These are phyloP conservation scores for Pisolithus microcarpus DNA, from an alignment of 768 basidiomycete species.

Conservation along the genomic window DNA sequence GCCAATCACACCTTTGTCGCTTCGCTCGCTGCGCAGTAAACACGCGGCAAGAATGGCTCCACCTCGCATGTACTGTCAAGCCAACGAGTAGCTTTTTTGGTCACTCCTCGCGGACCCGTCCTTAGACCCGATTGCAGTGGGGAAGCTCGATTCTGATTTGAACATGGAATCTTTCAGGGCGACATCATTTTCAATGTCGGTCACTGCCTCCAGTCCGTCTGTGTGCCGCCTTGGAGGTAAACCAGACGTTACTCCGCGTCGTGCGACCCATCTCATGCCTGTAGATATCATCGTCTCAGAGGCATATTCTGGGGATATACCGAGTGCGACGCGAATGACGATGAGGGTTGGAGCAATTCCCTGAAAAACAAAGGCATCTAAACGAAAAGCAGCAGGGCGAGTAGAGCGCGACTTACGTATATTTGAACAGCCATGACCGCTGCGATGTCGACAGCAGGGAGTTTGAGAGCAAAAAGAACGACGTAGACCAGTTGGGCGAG, in stretches of 20 bases:
- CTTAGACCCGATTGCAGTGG: neutral
- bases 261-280: constrained; percentile 17
- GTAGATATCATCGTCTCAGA: constrained; percentile 14
- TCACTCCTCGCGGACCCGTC: neutral
- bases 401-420: constrained; percentile 25
- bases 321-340: constrained; percentile 29
- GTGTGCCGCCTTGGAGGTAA: constrained; percentile 17
- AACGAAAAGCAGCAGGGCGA: no score
- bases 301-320: constrained; percentile 21
- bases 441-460: constrained; percentile 30
- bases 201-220: constrained; percentile 9
- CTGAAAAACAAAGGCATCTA: constrained; percentile 8
- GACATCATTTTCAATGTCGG: constrained; percentile 13
- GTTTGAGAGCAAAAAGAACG: constrained; percentile 27
- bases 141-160: neutral
- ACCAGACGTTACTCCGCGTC: constrained; percentile 5
- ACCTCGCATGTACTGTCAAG: neutral
- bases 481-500: constrained; percentile 35
- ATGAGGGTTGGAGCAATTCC: constrained; percentile 31
- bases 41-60: neutral
- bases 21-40: no score
- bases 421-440: constrained; percentile 34
- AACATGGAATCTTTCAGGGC: constrained; percentile 3
- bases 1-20: no score
- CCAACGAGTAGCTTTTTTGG: neutral